Conservation (phyloP, 2,329 filamentous ascomycete genomes). For the Trichoderma simmonsii region DNA sequence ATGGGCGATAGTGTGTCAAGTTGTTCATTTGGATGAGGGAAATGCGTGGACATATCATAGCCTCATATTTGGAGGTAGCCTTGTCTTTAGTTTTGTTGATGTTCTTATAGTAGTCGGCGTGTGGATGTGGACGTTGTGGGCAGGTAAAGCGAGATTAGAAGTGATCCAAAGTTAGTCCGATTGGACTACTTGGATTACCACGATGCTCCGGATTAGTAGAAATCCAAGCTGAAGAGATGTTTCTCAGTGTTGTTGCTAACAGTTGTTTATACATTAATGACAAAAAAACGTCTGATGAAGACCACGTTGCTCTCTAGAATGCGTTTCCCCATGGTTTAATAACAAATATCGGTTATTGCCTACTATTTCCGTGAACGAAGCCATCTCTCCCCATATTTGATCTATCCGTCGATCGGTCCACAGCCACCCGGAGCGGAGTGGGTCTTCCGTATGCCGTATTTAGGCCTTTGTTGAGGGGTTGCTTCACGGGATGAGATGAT, state of each 20-base stretch:
- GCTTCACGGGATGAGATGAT: background rate
- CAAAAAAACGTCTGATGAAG: background rate
- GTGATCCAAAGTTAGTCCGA: slow-evolving; percentile 27
- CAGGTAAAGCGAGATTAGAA: slow-evolving; percentile 42
- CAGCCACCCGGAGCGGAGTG: background rate
- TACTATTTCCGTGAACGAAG: background rate
- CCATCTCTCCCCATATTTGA: no score
- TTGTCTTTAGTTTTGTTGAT: slow-evolving; percentile 64
- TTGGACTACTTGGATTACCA: background rate
- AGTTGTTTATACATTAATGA: background rate
- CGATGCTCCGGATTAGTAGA: background rate
- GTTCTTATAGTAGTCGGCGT: slow-evolving; percentile 48
- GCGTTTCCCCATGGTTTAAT: background rate
- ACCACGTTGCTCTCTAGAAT: background rate
- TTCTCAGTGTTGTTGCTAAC: background rate
- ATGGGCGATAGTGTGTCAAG: slow-evolving; percentile 63
- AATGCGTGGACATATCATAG: slow-evolving; percentile 67
- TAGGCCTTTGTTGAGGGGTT: background rate
- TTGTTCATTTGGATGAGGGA: slow-evolving; percentile 42
- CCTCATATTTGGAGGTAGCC: slow-evolving; percentile 63
- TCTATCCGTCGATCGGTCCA: background rate
- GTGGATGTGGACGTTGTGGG: slow-evolving; percentile 51
- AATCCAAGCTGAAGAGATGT: no score
- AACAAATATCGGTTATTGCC: background rate
- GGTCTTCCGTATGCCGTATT: background rate